phyloP scores from a whole-genome alignment of 2,329 filamentous ascomycete species.

The Cadophora gregata region DNA sequence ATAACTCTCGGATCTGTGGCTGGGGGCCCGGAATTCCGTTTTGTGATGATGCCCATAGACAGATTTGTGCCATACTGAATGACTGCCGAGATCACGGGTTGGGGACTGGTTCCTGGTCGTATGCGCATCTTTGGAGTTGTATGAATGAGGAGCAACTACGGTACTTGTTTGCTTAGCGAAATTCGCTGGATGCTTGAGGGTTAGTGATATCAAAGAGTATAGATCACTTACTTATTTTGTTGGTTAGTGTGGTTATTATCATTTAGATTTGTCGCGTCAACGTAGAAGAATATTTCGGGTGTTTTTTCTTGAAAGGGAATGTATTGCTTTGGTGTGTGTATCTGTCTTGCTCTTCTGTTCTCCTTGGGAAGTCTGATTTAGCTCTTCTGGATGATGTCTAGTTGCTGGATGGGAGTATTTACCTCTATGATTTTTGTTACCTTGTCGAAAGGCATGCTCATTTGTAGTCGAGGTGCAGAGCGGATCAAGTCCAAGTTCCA shows the following conservation, averaged over 20 bases:
- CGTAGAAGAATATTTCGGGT: background rate
- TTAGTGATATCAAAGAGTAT: background rate
- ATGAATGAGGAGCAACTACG: background rate
- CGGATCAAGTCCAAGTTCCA: background rate
- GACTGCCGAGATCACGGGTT: conserved; percentile 3
- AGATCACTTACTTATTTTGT: background rate
- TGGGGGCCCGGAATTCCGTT: background rate
- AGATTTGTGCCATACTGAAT: background rate
- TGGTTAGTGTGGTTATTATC: background rate
- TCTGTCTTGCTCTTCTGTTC: too few species aligned
- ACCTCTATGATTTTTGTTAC: background rate
- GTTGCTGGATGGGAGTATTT: too few species aligned
- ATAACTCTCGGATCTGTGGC: conserved; percentile 5
- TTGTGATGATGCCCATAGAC: background rate
- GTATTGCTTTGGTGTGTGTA: too few species aligned
- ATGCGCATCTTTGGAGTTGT: conserved; percentile 1
- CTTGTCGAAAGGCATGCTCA: background rate
- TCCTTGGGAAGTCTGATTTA: too few species aligned
- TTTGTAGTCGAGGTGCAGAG: background rate
- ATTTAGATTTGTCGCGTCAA: background rate
- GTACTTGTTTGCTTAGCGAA: conserved; percentile 4
- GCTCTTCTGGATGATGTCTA: too few species aligned
- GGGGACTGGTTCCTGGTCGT: background rate
- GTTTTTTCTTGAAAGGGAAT: background rate
- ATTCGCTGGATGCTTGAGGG: background rate